Percentiles rank a stretch among this genome's conserved stretches.
Conservation (phyloP, 805 yeast genomes). For the Yamadazyma endophytica region DNA sequence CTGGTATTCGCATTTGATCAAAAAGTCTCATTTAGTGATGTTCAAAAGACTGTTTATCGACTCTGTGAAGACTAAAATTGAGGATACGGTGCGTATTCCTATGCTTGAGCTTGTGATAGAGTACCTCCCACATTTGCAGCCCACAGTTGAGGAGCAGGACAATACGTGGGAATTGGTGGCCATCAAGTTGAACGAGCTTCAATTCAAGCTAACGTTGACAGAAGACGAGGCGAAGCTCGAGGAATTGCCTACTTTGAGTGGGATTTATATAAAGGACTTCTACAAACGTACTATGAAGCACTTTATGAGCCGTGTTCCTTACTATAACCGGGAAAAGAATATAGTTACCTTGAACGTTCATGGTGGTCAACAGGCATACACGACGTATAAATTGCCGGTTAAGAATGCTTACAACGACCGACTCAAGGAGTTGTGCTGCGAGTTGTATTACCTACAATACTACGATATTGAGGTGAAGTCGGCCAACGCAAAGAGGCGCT, state of each 20-base stretch:
- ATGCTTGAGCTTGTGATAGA: conserved; percentile 23
- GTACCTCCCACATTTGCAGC: conserved; percentile 29
- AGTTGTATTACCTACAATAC: conserved; percentile 16
- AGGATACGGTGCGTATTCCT: too few relatives aligned
- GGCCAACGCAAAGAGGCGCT: conserved; percentile 6
- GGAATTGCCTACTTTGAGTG: conserved; percentile 24
- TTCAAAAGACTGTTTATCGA: background rate
- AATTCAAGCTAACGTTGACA: conserved; percentile 12
- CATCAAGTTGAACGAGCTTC: conserved; percentile 22
- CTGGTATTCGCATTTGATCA: too few relatives aligned
- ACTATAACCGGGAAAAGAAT: too few relatives aligned
- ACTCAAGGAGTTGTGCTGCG: conserved; percentile 17
- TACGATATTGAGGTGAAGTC: conserved; percentile 18
- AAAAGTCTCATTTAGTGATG: too few relatives aligned
- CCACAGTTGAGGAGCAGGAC: conserved; percentile 17
- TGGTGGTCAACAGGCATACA: conserved; percentile 1
- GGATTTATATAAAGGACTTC: conserved; percentile 18
- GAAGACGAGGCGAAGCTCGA: conserved; percentile 8
- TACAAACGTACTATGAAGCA: conserved; percentile 14
- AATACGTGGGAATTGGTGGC: conserved; percentile 33
- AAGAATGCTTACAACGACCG: conserved; percentile 11
- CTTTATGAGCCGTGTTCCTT: conserved; percentile 9
- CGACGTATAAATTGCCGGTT: conserved; percentile 11
- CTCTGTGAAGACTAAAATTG: too few relatives aligned
- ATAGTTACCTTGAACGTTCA: too few relatives aligned